Percentiles rank a stretch among this genome's conserved stretches.
Conservation (phyloP, 768 basidiomycete species). For the Tephrocybe rancida region DNA sequence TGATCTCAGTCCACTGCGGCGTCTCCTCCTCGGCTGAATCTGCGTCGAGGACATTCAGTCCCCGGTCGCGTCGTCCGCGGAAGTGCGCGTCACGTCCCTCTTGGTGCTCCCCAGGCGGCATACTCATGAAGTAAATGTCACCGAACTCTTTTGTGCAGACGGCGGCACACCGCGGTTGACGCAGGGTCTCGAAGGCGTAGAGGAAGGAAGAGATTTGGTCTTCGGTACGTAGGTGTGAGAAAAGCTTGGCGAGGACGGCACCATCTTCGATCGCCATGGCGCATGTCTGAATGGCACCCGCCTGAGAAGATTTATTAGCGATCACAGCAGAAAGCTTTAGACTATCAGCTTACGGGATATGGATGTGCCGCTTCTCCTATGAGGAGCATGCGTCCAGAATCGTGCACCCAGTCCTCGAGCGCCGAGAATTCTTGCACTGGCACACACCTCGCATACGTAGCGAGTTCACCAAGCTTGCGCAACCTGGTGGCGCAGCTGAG, state of each 20-base stretch:
- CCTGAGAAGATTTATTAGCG: conserved; percentile 28
- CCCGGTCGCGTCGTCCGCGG: conserved; percentile 30
- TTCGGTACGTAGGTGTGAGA: conserved; percentile 49
- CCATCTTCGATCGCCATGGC: conserved; percentile 65
- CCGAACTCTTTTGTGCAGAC: conserved; percentile 44
- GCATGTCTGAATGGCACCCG: conserved; percentile 48
- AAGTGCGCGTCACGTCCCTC: conserved; percentile 45
- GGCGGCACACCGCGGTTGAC: conserved; percentile 45
- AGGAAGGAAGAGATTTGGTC: conserved; percentile 57
- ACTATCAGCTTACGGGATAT: conserved; percentile 41
- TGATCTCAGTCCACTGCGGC: conserved; percentile 48
- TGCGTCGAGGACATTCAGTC: conserved; percentile 19
- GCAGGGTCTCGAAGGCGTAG: conserved; percentile 56
- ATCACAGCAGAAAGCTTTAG: background rate
- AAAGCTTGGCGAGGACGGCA: conserved; percentile 59
- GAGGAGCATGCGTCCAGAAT: conserved; percentile 43
- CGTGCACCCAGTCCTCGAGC: conserved; percentile 57
- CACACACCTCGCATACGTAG: conserved; percentile 33
- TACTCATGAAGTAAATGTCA: conserved; percentile 45
- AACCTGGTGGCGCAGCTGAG: background rate
- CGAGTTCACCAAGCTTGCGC: conserved; percentile 27
- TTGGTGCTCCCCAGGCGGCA: conserved; percentile 44
- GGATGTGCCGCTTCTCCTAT: conserved; percentile 64
- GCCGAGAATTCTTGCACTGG: conserved; percentile 38
- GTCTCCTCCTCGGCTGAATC: conserved; percentile 43